phyloP scores from a whole-genome alignment of 257 asterid species.

The Nicotiana attenuata region DNA sequence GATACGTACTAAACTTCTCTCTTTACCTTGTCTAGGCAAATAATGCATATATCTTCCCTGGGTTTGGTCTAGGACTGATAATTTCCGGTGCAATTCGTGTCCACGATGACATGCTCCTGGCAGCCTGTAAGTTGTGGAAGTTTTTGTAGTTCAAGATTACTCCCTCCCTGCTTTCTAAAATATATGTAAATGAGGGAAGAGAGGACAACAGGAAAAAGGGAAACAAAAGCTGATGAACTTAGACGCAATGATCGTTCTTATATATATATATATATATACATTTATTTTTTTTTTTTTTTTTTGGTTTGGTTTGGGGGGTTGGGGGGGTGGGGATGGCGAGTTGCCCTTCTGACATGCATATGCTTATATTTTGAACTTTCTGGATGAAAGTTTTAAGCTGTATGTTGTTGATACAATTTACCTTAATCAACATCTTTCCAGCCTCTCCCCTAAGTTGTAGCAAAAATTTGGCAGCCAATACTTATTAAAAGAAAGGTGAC shows the following conservation, averaged over 20 bases:
- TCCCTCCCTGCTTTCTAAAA: background rate
- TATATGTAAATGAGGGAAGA: background rate
- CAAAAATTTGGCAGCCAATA: background rate
- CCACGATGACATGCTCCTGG: constrained; percentile 90
- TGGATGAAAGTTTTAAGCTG: background rate
- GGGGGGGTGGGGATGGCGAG: background rate
- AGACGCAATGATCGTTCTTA: background rate
- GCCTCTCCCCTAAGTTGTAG: background rate
- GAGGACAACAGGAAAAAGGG: background rate
- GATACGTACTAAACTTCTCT: background rate
- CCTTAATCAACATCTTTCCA: background rate
- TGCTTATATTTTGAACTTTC: background rate
- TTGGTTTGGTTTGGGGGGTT: too few relatives aligned
- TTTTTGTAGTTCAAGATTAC: background rate
- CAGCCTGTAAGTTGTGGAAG: constrained; percentile 66
- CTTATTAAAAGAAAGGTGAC: background rate
- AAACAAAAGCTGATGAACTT: background rate
- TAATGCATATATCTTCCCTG: constrained; percentile 89
- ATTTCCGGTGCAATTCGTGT: constrained; percentile 93
- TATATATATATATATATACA: too few relatives aligned
- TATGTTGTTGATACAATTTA: background rate
- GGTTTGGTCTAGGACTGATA: constrained; percentile 84
- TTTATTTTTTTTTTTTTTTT: too few relatives aligned
- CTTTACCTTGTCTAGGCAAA: constrained; percentile 50
- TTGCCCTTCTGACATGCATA: background rate